A percentile compares a stretch with the other conserved stretches of the same genome.
Conservation (phyloP, 2,329 filamentous ascomycete species). For the Raffaelea arxii region DNA sequence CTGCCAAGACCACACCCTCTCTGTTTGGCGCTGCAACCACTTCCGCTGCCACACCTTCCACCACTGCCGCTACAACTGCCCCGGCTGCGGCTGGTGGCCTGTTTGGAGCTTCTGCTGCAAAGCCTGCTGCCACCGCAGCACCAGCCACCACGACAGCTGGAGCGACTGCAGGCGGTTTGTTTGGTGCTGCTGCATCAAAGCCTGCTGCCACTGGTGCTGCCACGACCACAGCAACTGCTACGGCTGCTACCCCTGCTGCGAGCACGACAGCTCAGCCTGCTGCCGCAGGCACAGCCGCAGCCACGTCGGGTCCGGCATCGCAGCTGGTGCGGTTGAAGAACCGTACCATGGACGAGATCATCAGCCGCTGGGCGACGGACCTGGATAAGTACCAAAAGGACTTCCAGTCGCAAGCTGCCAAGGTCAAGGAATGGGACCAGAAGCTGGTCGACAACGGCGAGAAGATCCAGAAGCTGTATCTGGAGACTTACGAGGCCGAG, state of each 20-base stretch:
- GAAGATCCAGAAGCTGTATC: slow-evolving; percentile 88
- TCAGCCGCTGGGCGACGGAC: slow-evolving; percentile 92
- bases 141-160: slow-evolving; percentile 7
- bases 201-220: slow-evolving; percentile 14
- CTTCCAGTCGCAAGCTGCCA: slow-evolving; percentile 81
- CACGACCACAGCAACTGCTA: slow-evolving; percentile 7
- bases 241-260: slow-evolving; percentile 1
- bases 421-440: slow-evolving; percentile 85
- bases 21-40: slow-evolving; percentile 16
- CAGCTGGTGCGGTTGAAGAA: slow-evolving; percentile 88
- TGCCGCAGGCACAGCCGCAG: slow-evolving; percentile 30
- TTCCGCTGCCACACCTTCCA: background rate
- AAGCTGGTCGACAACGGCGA: slow-evolving; percentile 87
- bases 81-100: background rate
- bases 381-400: slow-evolving; percentile 94
- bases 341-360: slow-evolving; percentile 98
- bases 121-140: slow-evolving; percentile 5
- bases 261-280: slow-evolving; percentile 45
- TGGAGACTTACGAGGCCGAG: slow-evolving; percentile 88
- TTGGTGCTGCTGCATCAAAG: slow-evolving; percentile 2
- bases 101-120: slow-evolving; percentile 1
- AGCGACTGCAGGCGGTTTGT: slow-evolving; percentile 14
- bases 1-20: slow-evolving; percentile 7
- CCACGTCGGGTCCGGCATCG: slow-evolving; percentile 71
- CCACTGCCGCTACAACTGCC: slow-evolving; percentile 1